Conservation (phyloP, 1,284 basidiomycete species). For the Microbotryum intermedium region DNA sequence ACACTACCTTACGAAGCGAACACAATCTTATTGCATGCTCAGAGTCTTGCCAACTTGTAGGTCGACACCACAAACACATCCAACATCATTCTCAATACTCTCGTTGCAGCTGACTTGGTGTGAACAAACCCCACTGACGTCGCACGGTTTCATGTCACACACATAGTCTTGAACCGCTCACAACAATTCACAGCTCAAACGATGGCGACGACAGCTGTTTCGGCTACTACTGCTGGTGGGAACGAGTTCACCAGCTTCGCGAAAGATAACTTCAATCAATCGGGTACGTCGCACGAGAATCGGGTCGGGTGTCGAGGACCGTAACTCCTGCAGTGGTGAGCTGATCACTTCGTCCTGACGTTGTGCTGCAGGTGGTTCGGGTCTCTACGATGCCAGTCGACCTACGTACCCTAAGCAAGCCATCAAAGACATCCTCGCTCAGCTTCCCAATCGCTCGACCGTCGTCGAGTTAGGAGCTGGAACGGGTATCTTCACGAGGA, state of each 20-base stretch:
- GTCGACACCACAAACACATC: no score
- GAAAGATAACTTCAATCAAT: constrained; percentile 3
- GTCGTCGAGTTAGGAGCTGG: constrained; percentile 39
- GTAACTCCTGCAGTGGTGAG: neutral
- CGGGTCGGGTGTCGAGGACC: neutral
- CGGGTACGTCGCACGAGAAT: neutral
- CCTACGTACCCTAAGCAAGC: constrained; percentile 41
- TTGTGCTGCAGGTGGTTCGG: constrained; percentile 11
- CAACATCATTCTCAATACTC: no score
- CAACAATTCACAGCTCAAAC: no score
- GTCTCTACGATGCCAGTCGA: constrained; percentile 41
- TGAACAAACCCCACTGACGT: no score
- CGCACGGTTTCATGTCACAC: no score
- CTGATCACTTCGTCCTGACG: neutral
- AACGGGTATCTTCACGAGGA: constrained; percentile 43
- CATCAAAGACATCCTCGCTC: constrained; percentile 35
- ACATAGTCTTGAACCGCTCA: no score
- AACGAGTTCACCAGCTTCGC: constrained; percentile 12
- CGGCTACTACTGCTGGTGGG: neutral
- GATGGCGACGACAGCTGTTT: no score
- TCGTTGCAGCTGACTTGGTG: no score
- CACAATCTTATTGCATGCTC: no score
- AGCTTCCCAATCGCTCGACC: constrained; percentile 25
- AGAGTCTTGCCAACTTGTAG: no score
- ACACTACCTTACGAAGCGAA: no score